A percentile compares a stretch with the other conserved stretches of the same genome.
Conservation (phyloP, 1,284 basidiomycete genomes). For the Chalciporus sp. region DNA sequence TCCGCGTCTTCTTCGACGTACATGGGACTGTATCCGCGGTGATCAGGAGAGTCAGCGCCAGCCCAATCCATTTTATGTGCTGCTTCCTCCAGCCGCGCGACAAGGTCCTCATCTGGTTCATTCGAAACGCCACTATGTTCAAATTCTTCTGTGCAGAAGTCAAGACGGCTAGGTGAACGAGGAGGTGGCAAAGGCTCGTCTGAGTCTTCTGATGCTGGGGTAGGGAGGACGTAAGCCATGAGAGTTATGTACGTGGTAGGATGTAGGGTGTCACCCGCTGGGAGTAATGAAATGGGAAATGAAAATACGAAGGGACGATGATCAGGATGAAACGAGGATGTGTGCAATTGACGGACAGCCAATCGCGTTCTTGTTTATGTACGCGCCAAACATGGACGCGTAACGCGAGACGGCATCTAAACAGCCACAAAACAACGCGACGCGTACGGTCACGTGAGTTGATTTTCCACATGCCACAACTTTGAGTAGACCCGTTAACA, state of each 20-base stretch:
- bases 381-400: conserved; percentile 11
- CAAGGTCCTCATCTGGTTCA: neutral
- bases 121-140: neutral
- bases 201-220: conserved; percentile 13
- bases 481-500: conserved; percentile 8
- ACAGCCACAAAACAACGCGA: conserved; percentile 26
- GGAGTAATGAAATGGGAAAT: neutral
- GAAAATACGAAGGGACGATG: neutral
- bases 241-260: neutral
- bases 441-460: conserved; percentile 29
- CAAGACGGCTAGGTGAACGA: conserved; percentile 38
- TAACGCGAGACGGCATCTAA: conserved; percentile 12
- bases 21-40: neutral
- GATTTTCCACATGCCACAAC: conserved; percentile 10
- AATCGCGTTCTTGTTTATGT: conserved; percentile 9
- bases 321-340: neutral
- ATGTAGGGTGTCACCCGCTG: neutral
- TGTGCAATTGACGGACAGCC: neutral
- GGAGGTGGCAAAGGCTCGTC: conserved; percentile 18
- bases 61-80: conserved; percentile 17
- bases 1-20: conserved; percentile 13
- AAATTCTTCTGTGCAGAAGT: conserved; percentile 27
- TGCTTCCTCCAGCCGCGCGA: neutral
- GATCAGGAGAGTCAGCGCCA: neutral
- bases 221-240: conserved; percentile 15